Percentiles rank a stretch among this genome's conserved stretches.
Evolutionary conservation across 2,329 filamentous ascomycete genomes (phyloP).

Genomic region (Fusarium sp.): DNA sequence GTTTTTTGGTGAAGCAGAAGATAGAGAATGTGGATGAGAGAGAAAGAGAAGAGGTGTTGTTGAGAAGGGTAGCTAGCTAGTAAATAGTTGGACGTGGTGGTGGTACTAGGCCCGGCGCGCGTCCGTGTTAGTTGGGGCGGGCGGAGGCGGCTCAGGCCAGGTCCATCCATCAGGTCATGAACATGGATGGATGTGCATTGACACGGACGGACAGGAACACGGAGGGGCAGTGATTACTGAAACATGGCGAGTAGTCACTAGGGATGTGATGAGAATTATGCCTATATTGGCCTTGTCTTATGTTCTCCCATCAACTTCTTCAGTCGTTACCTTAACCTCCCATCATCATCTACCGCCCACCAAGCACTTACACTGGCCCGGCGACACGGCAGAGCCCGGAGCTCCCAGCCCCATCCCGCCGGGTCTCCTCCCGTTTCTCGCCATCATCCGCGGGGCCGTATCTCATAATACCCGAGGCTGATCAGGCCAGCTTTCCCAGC

Average conservation of each 20-base stretch:
- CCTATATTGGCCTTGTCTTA: not conserved
- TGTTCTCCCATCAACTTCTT: too few relatives aligned
- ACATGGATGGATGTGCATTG: slow-evolving; percentile 30
- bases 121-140: slow-evolving; percentile 27
- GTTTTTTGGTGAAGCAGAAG: slow-evolving; percentile 9
- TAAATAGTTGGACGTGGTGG: slow-evolving; percentile 26
- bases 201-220: slow-evolving; percentile 21
- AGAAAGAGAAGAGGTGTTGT: slow-evolving; percentile 9
- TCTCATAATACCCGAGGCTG: slow-evolving; percentile 3
- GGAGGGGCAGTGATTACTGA: not conserved
- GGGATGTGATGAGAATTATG: not conserved
- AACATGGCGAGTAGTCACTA: not conserved
- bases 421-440: slow-evolving; percentile 22
- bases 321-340: not conserved
- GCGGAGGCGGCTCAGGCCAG: slow-evolving; percentile 30
- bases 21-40: slow-evolving; percentile 9
- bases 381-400: slow-evolving; percentile 19
- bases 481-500: slow-evolving; percentile 9
- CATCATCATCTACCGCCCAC: not conserved
- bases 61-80: slow-evolving; percentile 25
- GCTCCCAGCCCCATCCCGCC: slow-evolving; percentile 1
- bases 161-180: slow-evolving; percentile 29
- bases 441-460: slow-evolving; percentile 15
- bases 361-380: slow-evolving; percentile 17
- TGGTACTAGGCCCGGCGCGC: not conserved